Conservation (phyloP, 176 grass and related monocot species). For the Panicum miliaceum region DNA sequence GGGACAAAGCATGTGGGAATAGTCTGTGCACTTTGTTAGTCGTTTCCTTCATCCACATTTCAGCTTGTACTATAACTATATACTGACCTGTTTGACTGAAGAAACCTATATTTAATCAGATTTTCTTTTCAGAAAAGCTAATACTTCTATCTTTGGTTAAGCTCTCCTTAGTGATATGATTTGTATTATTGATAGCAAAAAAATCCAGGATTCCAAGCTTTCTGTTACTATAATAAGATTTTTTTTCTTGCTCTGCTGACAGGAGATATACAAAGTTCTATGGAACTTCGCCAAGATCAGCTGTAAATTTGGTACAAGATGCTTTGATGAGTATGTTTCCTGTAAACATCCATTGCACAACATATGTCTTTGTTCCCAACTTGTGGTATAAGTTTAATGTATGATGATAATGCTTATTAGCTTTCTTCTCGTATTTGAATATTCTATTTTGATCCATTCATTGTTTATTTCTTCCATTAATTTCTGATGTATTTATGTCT, state of each 20-base stretch:
- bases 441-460: conserved; percentile 35
- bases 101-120: conserved; percentile 19
- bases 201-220: neutral
- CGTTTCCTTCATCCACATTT: neutral
- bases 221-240: neutral
- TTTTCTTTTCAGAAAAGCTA: neutral
- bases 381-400: conserved; percentile 8
- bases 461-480: conserved; percentile 17
- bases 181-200: conserved; percentile 10
- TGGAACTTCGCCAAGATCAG: conserved; percentile 88
- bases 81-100: conserved; percentile 24
- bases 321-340: conserved; percentile 88
- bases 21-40: neutral
- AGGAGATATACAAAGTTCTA: conserved; percentile 99
- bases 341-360: conserved; percentile 24
- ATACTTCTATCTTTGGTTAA: conserved; percentile 15
- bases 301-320: conserved; percentile 86
- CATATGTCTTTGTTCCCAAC: neutral
- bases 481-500: conserved; percentile 5
- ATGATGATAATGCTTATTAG: conserved; percentile 22
- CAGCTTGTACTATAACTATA: conserved; percentile 12
- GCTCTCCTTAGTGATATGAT: neutral
- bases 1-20: neutral
- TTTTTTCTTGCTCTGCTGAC: conserved; percentile 47
- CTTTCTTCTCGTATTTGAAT: conserved; percentile 35